phyloP scores from a whole-genome alignment of 176 grass and related monocot genomes.

The Canna indica region DNA sequence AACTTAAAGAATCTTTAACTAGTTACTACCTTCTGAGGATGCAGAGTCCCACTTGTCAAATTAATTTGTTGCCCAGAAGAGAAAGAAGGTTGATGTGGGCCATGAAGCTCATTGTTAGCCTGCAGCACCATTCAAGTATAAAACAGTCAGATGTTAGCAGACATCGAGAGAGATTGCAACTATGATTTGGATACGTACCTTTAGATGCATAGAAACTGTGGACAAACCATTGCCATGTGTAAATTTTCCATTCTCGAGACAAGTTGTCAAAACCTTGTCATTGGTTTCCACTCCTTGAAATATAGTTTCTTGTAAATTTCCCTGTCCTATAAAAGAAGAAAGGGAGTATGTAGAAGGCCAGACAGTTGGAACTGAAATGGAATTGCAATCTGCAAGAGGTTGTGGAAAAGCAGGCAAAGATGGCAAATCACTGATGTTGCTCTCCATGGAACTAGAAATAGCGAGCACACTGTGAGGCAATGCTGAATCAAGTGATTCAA shows the following conservation, averaged over 20 bases:
- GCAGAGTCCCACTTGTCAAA: not conserved
- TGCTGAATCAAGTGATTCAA: constrained; percentile 1
- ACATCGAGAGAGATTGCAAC: not conserved
- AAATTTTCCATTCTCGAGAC: constrained; percentile 12
- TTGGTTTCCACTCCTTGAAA: constrained; percentile 12
- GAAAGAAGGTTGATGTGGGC: constrained; percentile 5
- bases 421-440: constrained; percentile 1
- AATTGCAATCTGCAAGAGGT: constrained; percentile 4
- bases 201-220: not conserved
- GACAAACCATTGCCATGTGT: not conserved
- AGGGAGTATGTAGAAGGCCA: constrained; percentile 3
- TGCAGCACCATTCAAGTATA: not conserved
- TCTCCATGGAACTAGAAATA: constrained; percentile 18
- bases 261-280: constrained; percentile 9
- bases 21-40: not conserved
- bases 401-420: constrained; percentile 12
- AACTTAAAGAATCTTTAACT: not conserved
- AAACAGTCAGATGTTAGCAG: not conserved
- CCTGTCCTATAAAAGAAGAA: constrained; percentile 6
- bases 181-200: not conserved
- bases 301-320: not conserved
- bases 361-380: not conserved
- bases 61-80: not conserved
- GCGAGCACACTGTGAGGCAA: not conserved
- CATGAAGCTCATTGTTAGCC: not conserved